Conservation (phyloP, 1,139 yeast genomes). For the Sugiyamaella novakii region DNA sequence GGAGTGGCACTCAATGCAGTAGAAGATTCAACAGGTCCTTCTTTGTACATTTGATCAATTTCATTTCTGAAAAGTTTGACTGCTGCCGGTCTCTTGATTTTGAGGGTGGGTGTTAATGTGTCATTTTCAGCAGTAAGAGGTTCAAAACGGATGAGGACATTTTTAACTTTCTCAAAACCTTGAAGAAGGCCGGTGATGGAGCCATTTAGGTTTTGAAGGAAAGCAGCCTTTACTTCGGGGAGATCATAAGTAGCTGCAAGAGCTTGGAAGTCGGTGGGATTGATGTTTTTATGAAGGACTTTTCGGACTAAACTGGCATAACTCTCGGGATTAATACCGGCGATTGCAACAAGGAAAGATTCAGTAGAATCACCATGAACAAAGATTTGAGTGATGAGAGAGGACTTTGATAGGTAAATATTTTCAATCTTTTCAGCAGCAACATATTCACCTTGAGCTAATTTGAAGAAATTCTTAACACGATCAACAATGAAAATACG, state of each 20-base stretch:
- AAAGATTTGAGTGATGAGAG: slow-evolving; percentile 57
- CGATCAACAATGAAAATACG: slow-evolving; percentile 67
- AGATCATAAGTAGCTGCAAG: slow-evolving; percentile 38
- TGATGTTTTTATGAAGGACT: slow-evolving; percentile 30
- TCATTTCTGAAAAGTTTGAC: slow-evolving; percentile 51
- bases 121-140: slow-evolving; percentile 67
- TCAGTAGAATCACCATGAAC: slow-evolving; percentile 71
- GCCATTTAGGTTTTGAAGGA: slow-evolving; percentile 40
- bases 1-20: slow-evolving; percentile 6
- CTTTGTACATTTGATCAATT: slow-evolving; percentile 60
- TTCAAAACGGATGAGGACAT: slow-evolving; percentile 59
- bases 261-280: slow-evolving; percentile 36
- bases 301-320: slow-evolving; percentile 38
- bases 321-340: slow-evolving; percentile 58
- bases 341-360: slow-evolving; percentile 61
- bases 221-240: slow-evolving; percentile 38
- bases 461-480: slow-evolving; percentile 77
- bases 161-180: slow-evolving; percentile 67
- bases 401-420: slow-evolving; percentile 56
- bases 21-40: slow-evolving; percentile 47
- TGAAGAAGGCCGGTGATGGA: slow-evolving; percentile 41
- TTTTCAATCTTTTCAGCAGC: slow-evolving; percentile 80
- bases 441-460: slow-evolving; percentile 80
- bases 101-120: slow-evolving; percentile 73
- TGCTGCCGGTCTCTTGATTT: slow-evolving; percentile 66